Base-by-base conservation (phyloP, 495 filamentous ascomycete species). In the Penicillium riverlandense region DNA sequence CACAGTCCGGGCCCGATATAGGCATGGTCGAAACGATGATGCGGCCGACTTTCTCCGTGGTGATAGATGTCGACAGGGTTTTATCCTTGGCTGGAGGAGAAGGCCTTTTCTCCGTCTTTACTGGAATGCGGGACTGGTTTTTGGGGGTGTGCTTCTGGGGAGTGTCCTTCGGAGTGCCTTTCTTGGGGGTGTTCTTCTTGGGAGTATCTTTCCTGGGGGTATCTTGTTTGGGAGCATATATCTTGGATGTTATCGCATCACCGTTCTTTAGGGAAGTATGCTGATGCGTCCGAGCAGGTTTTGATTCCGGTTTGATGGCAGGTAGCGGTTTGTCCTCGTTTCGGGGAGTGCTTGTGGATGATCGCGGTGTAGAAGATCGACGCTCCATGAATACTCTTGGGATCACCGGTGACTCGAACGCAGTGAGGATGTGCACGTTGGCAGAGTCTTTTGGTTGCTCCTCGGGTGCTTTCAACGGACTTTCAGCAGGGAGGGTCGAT, bases 401-500 rank as follows among this genome's bases (percentile, higher is more conserved):
- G 10, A 53, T 43, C 0, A 45, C 27, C 0, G 52, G 40, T 8
- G 52, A 58, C 27, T 47, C 44, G 29, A 42, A 55, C 15, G 47
- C 54, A 11, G 40, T 39, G 28, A 40, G 10, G 13, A 31, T 55
- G 41, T 48, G 50, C 46, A 32, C 45, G 40, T 47, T 41, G 27
- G 16, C 7, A 14, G 44, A 27, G 33, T 37, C 29, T 44, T 49
- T 41, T 13, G 50, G 34, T 31, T 46, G 40, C 11, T 47, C 38
- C 11, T 27, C 11, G 0, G 45, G 40, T 29, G 34, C 15, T 13
- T 42, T 46, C 0, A 44, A 44, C 27, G 52, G 52, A 14, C 47
- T 61, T 10, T 61, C 57, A 6, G 72, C 69, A 4, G 81, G 79
- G 8, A 77, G 74, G 6, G 82, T 85, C 50, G 76, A 78, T 9